Base-by-base conservation (phyloP, 2,329 filamentous ascomycete genomes). In the Xylariaceae sp. region DNA sequence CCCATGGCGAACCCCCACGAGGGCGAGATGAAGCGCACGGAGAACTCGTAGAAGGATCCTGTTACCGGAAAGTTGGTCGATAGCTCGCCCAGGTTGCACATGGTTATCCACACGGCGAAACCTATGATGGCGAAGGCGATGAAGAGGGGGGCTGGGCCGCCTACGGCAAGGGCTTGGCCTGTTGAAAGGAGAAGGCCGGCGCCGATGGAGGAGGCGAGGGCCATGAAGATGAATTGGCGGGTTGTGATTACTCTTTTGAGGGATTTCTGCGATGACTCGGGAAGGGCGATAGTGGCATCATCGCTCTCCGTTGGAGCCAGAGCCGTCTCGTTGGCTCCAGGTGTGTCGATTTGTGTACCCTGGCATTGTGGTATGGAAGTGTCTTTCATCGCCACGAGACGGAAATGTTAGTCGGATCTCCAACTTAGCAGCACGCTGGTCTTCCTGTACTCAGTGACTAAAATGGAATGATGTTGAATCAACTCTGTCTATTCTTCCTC, bases 1-100 rank as follows among this genome's bases (percentile, higher is more conserved):
- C 74, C 74, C 73, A 76, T 75, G 12, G 73, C 69, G 44, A 76
- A 76, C 0, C 74, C 73, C 73, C 72, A 75, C 12, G 72, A 66
- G 14, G 69, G 69, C 46, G 70, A 71, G 46, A 76, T 70, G 64
- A 76, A 75, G 12, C 71, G 70, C 7, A 72, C 66, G 4, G 74
- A 71, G 59, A 73, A 76, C 41, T 73, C 72, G 63, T 75, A 75
- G 61, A 76, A 76, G n/a, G 73, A 73, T 2, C 73, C 74, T 11
- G 64, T 67, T 17, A 72, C 68, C 7, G 74, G 74, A 33, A 71
- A 72, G n/a, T 68, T 64, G 19, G 69, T 67, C 50, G 63, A 59
- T 2, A 67, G 60, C 40, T 69, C 65, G 29, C 64, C 61, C 4
- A 68, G 55, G 19, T 61, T 60, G 65, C 58, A 72, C 73, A 54